phyloP scores from a whole-genome alignment of 352 stramenopile species.

The Globisporangium heterothallicum region DNA sequence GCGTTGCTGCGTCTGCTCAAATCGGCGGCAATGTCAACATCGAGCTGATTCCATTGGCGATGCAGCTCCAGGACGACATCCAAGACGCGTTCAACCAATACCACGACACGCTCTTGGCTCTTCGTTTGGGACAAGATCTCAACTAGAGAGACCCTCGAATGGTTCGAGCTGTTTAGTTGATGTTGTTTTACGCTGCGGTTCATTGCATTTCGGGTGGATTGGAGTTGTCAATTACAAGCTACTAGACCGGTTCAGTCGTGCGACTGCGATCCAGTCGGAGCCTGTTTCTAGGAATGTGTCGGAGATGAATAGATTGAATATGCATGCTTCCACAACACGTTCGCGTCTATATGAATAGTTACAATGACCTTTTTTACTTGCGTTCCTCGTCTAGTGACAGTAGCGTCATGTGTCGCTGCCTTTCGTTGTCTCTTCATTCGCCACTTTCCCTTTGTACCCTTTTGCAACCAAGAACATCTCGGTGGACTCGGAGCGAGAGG shows the following conservation, averaged over 20 bases:
- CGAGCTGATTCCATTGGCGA: conserved; percentile 81
- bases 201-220: no score
- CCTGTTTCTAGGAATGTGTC: not conserved
- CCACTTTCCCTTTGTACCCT: conserved; percentile 35
- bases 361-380: not conserved
- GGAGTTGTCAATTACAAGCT: not conserved
- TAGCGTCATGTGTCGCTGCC: no score
- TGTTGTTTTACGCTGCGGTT: no score
- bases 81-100: conserved; percentile 90
- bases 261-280: no score
- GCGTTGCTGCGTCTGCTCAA: conserved; percentile 76
- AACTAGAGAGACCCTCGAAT: conserved; percentile 43
- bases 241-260: no score
- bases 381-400: not conserved
- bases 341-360: not conserved
- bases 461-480: conserved; percentile 85
- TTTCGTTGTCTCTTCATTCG: not conserved
- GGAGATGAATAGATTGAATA: conserved; percentile 17
- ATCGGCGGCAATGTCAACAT: conserved; percentile 87
- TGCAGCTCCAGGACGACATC: conserved; percentile 89
- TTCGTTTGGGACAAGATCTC: conserved; percentile 80
- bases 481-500: conserved; percentile 73
- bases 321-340: conserved; percentile 11
- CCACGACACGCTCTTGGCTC: conserved; percentile 83
- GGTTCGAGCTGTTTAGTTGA: no score